Percentiles rank a stretch among this genome's conserved stretches.
Conservation (phyloP, 2,329 filamentous ascomycete genomes). For the Scedosporium apiospermum region DNA sequence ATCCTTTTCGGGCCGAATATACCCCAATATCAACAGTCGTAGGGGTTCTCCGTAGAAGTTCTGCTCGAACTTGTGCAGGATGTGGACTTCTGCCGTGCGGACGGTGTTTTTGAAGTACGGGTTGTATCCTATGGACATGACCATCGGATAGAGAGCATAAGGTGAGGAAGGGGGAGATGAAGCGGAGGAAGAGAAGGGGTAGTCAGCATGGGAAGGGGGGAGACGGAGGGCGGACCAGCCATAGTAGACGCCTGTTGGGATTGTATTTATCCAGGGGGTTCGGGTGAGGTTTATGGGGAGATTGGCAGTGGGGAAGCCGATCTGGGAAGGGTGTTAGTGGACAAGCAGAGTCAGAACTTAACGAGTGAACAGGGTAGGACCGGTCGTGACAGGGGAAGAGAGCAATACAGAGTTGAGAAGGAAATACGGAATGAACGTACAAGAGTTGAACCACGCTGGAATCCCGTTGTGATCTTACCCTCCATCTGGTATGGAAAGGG, state of each 20-base stretch:
- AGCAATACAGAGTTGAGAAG: background rate
- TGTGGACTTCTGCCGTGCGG: conserved; percentile 80
- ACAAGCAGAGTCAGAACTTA: background rate
- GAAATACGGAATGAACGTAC: conserved; percentile 31
- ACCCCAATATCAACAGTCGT: conserved; percentile 73
- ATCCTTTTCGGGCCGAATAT: conserved; percentile 81
- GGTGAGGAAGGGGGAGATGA: conserved; percentile 14
- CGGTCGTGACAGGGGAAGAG: background rate
- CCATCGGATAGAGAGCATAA: conserved; percentile 62
- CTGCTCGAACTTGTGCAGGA: conserved; percentile 64
- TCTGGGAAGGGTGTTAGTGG: conserved; percentile 35
- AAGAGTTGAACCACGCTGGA: conserved; percentile 89
- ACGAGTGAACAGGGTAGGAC: background rate
- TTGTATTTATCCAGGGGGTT: conserved; percentile 49
- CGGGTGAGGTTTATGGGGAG: conserved; percentile 60
- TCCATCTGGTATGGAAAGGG: conserved; percentile 80
- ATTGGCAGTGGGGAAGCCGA: conserved; percentile 95
- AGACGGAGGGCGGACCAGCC: conserved; percentile 74
- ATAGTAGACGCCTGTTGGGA: conserved; percentile 82
- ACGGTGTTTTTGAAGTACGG: conserved; percentile 92
- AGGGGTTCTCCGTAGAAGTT: conserved; percentile 84
- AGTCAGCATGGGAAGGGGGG: conserved; percentile 36
- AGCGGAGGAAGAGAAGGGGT: conserved; percentile 11
- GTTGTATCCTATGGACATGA: conserved; percentile 94
- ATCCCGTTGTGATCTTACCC: conserved; percentile 83